phyloP scores from a whole-genome alignment of 805 yeast species.

The Ogataea nitratoaversa region DNA sequence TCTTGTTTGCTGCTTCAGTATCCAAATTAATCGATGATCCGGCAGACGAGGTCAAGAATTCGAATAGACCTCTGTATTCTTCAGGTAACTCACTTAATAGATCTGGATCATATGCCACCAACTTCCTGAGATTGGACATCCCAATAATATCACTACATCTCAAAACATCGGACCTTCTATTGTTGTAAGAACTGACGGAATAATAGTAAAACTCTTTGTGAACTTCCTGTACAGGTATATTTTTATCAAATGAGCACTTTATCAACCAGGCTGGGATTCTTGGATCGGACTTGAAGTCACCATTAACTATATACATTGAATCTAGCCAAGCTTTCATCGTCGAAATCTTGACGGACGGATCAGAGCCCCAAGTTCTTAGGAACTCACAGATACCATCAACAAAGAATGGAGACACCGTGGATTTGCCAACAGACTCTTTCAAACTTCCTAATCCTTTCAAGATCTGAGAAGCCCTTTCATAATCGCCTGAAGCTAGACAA shows the following conservation, averaged over 20 bases:
- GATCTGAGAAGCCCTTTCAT: conserved; percentile 65
- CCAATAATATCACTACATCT: conserved; percentile 45
- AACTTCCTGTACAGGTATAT: conserved; percentile 10
- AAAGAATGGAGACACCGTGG: conserved; percentile 41
- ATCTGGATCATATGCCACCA: conserved; percentile 30
- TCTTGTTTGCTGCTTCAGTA: too few species aligned
- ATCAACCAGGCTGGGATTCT: conserved; percentile 29
- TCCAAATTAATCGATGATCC: conserved; percentile 1
- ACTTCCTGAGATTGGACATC: conserved; percentile 35
- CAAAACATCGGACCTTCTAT: conserved; percentile 32
- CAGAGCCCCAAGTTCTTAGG: conserved; percentile 35
- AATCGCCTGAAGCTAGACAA: conserved; percentile 61
- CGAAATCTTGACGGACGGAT: conserved; percentile 18
- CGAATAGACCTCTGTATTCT: conserved; percentile 22
- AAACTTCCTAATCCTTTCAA: conserved; percentile 30
- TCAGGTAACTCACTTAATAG: conserved; percentile 22
- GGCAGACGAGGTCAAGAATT: conserved; percentile 1
- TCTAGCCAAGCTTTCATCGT: conserved; percentile 25
- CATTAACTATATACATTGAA: conserved; percentile 13
- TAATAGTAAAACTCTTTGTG: conserved; percentile 16
- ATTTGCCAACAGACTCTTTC: conserved; percentile 41
- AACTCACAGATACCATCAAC: conserved; percentile 68
- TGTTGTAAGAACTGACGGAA: conserved; percentile 15
- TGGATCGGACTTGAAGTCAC: conserved; percentile 22
- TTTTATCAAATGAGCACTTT: conserved; percentile 23